phyloP scores from a whole-genome alignment of 805 yeast genomes.

The Lipomyces chichibuensis region DNA sequence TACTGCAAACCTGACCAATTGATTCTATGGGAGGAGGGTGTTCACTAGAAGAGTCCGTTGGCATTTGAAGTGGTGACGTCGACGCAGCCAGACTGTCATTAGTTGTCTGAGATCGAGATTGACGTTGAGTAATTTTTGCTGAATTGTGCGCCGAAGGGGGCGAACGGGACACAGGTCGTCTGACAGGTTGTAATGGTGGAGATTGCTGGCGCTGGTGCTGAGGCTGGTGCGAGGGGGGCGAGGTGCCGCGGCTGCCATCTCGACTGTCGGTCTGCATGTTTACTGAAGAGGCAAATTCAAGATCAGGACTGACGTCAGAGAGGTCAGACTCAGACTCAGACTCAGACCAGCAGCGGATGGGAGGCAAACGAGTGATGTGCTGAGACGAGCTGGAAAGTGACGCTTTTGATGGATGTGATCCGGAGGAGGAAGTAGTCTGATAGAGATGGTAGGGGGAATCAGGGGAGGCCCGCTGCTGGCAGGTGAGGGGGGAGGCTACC shows the following conservation, averaged over 20 bases:
- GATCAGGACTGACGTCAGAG: background rate
- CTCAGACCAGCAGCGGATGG: background rate
- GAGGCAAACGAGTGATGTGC: conserved; percentile 1
- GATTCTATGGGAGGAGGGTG: background rate
- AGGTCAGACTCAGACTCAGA: conserved; percentile 7
- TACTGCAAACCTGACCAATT: conserved; percentile 65
- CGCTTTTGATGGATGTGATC: conserved; percentile 12
- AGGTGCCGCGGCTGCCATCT: background rate
- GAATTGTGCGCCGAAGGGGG: background rate
- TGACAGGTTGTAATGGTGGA: background rate
- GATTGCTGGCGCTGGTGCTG: background rate
- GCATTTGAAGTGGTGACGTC: background rate
- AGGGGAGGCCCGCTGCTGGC: conserved; percentile 13
- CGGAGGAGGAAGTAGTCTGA: conserved; percentile 7
- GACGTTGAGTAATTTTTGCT: background rate
- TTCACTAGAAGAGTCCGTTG: background rate
- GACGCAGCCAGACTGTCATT: background rate
- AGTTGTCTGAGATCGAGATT: background rate
- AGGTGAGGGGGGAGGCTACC: background rate
- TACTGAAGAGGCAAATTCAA: background rate
- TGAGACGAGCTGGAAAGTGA: conserved; percentile 10
- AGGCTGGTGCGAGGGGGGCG: background rate
- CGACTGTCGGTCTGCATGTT: background rate
- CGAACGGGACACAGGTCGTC: background rate
- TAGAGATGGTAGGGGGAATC: conserved; percentile 7